A percentile compares a stretch with the other conserved stretches of the same genome.
These are phyloP conservation scores for Zygotorulaspora florentina DNA, from an alignment of 805 yeast species.

Conservation along the genomic window DNA sequence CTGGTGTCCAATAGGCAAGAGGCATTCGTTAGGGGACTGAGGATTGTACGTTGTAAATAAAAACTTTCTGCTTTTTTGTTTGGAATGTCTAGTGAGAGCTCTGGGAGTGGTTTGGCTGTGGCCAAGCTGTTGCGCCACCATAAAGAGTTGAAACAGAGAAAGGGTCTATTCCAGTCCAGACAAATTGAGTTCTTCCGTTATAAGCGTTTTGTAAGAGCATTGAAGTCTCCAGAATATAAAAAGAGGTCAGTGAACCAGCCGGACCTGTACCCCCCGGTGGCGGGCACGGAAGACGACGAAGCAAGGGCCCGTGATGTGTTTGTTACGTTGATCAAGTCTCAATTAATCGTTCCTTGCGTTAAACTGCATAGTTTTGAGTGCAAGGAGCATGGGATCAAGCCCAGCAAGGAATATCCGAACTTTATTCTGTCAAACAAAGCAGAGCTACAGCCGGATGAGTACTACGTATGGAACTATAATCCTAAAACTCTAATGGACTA, in stretches of 20 bases:
- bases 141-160: slow-evolving; percentile 68
- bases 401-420: slow-evolving; percentile 62
- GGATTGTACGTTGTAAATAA: not conserved
- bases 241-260: slow-evolving; percentile 46
- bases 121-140: slow-evolving; percentile 70
- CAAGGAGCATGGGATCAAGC: slow-evolving; percentile 55
- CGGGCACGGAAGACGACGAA: slow-evolving; percentile 32
- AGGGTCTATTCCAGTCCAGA: slow-evolving; percentile 68
- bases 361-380: slow-evolving; percentile 70
- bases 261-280: slow-evolving; percentile 45
- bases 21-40: not conserved
- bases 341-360: slow-evolving; percentile 68
- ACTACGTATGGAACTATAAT: slow-evolving; percentile 79
- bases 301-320: slow-evolving; percentile 60
- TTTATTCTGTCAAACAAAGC: slow-evolving; percentile 55
- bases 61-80: not conserved
- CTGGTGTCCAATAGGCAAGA: too few species aligned
- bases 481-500: slow-evolving; percentile 53
- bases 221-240: slow-evolving; percentile 67
- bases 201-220: slow-evolving; percentile 78
- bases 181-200: slow-evolving; percentile 80
- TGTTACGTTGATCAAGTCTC: slow-evolving; percentile 63
- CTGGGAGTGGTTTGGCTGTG: slow-evolving; percentile 55
- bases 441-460: slow-evolving; percentile 56
- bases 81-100: slow-evolving; percentile 31